A percentile compares a stretch with the other conserved stretches of the same genome.
phyloP scores from a whole-genome alignment of 2,329 filamentous ascomycete species.

The Plectosphaerella plurivora region DNA sequence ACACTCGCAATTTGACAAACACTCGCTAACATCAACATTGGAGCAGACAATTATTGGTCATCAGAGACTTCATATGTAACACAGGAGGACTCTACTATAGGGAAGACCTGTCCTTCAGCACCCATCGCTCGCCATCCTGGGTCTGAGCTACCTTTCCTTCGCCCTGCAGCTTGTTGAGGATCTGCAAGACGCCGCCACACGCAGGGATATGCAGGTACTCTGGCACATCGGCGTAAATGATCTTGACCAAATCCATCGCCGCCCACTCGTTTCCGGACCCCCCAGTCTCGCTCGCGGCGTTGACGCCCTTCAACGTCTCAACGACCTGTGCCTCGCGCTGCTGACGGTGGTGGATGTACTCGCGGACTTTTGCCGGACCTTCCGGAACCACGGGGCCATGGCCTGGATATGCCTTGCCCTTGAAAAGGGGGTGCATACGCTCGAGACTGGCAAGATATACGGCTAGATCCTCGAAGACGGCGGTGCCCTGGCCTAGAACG shows the following conservation, averaged over 20 bases:
- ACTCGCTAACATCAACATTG: too few species aligned
- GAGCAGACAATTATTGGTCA: too few species aligned
- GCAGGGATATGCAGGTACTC: slow-evolving; percentile 73
- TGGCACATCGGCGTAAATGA: slow-evolving; percentile 78
- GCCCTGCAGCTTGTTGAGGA: slow-evolving; percentile 70
- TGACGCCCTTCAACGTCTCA: slow-evolving; percentile 49
- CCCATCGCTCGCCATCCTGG: slow-evolving; percentile 36
- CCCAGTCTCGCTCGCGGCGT: slow-evolving; percentile 16
- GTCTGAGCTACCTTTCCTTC: slow-evolving; percentile 61
- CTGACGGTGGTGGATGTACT: slow-evolving; percentile 80
- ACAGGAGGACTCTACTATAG: slow-evolving; percentile 20
- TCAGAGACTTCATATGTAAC: neutral
- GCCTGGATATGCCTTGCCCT: slow-evolving; percentile 75
- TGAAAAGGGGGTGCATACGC: slow-evolving; percentile 62
- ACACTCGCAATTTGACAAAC: too few species aligned
- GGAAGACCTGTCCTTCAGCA: slow-evolving; percentile 34
- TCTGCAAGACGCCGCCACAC: slow-evolving; percentile 69
- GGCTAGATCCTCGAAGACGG: slow-evolving; percentile 74
- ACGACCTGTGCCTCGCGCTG: slow-evolving; percentile 77
- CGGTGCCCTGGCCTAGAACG: slow-evolving; percentile 80
- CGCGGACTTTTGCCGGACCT: slow-evolving; percentile 64
- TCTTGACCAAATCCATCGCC: slow-evolving; percentile 77
- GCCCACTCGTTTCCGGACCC: slow-evolving; percentile 46
- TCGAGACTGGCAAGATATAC: slow-evolving; percentile 66
- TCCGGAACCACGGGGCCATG: slow-evolving; percentile 78